Base-by-base conservation (phyloP, 441 rosid species). In the Euphorbia corollata region DNA sequence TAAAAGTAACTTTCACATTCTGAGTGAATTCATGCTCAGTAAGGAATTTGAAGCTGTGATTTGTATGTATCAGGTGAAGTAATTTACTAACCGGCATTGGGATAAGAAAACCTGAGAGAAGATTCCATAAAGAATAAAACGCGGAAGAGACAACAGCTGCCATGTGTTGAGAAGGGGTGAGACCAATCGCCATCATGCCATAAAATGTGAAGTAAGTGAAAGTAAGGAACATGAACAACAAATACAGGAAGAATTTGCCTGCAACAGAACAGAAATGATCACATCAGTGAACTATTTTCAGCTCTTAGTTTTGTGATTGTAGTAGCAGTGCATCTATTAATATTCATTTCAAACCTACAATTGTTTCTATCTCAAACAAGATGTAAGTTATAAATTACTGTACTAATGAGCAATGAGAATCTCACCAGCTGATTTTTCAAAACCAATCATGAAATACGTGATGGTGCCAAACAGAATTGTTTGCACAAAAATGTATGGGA, bases 121-220 rank as follows among this genome's bases (percentile, higher is more conserved):
- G 97, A 77, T 93, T 90, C 97, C 98, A 93, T n/a, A 91, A 70
- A 45, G 97, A 93, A 86, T 91, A 91, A 72, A 87, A 89, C 15
- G 96, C 95, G 53, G 97, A 91, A 56, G 97, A 91, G 71, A 91
- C 76, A 45, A 91, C 91, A 0, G 97, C 91, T 0, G 99, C 91
- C 79, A 87, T 60, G 67, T 90, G 90, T 64, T 77, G 95, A 54
- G 77, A 73, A 58, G 97, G 93, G 43, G 96, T 90, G 74, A 93
- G 87, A 67, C 95, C 99, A 65, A 93, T 91, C 11, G 89, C 97
- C 99, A 93, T 87, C 95, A 91, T 87, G 13, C 97, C 97, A 6
- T 89, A 91, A 73, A 84, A 85, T 70, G 99, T 91, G 72, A 82
- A 93, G 85, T 84, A 93, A 12, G 93, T 85, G 90, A 93, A 93